Base-by-base conservation (phyloP, 1,284 basidiomycete species). In the Gymnopus androsaceus region DNA sequence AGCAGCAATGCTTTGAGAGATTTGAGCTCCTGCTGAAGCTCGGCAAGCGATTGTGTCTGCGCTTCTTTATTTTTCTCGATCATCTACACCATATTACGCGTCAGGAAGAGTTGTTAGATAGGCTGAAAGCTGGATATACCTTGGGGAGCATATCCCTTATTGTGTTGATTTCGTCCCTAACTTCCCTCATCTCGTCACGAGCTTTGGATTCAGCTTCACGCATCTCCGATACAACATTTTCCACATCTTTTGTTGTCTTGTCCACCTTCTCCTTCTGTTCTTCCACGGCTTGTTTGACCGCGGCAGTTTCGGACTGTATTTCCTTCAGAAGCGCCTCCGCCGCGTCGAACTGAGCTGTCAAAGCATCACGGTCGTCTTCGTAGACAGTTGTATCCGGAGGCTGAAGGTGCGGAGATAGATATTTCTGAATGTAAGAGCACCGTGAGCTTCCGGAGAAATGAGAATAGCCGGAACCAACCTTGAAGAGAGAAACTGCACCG, bases 1-100 rank as follows among this genome's bases (percentile, higher is more conserved):
- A 95, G 80, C 5, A 99, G 77, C 15, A 99, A 81, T 0, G 95
- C 88, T 71, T 98, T 98, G 61, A 99, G 79, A 0, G 94, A 97
- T 69, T 95, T 95, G 64, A 99, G 82, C 69, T 99, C 96, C 64
- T 93, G 88, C 67, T 98, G 95, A 15, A 99, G 79, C 61, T 95
- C 94, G 30, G 81, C 76, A 9, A 96, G 77, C 4, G 90, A 88
- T 61, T 91, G 85, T 15, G 82, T 80, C 69, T 95, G 91, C 28
- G 80, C 81, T 57, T 94, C 89, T 66, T 94, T 91, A 68, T 92
- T 93, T 75, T 94, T 95, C 59, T 97, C 93, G 58, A 98, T 89
- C 88, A 98, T 90, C 92, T 96, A 64, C n/a, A n/a, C n/a, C n/a
- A n/a, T n/a, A n/a, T 15, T 23, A 2, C 9, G 17, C 9, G 30